Evolutionary conservation across 2,329 filamentous ascomycete genomes (phyloP), one percentile per base, ranked within the genome.

Genomic region (Arachnomyces sp.): DNA sequence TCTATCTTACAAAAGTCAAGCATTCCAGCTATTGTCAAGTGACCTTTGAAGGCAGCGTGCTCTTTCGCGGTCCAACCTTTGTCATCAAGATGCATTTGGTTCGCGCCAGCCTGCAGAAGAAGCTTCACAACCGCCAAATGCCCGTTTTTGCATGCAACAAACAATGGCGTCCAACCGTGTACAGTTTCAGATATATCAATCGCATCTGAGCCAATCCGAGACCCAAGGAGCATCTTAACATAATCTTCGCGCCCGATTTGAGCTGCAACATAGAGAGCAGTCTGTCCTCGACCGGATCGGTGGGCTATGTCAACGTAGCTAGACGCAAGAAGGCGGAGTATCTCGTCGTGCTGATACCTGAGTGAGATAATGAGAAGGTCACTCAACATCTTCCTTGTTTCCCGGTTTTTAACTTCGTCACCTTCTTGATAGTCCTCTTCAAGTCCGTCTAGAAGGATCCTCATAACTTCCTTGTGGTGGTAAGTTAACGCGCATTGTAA

Each of bases 1-100:
- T 28, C n/a, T 3, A n/a, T 39, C 11, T 36, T 39, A 32, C 34
- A 37, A 29, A 42, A 14, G 28, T 42, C 38, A 15, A 56, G 36
- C 15, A 43, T 21, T 11, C 44, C 47, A 18, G 54, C 56, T 4
- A 61, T 42, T 8, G 40, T 39, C 2, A 61, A 45, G 39, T 62
- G 56, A 6, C 62, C 62, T 37, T 54, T 55, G 38, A 58, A 60
- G 2, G 52, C 54, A 3, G 61, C 60, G 38, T 59, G 51, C 31
- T 65, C 61, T 43, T 53, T 53, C 3, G 62, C 54, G 9, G 52
- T 58, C 61, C 60, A 64, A 3, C 61, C 56, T 4, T 46, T 29
- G 29, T 47, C 31, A 42, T 64, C 59, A n/a, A 40, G 2, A 15
- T 50, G 11, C 13, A 34, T 32, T 34, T 44, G 37, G 42, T 52